These are phyloP conservation scores for Linderniella brevidens DNA, from an alignment of 257 asterid genomes.

Conservation along the genomic window DNA sequence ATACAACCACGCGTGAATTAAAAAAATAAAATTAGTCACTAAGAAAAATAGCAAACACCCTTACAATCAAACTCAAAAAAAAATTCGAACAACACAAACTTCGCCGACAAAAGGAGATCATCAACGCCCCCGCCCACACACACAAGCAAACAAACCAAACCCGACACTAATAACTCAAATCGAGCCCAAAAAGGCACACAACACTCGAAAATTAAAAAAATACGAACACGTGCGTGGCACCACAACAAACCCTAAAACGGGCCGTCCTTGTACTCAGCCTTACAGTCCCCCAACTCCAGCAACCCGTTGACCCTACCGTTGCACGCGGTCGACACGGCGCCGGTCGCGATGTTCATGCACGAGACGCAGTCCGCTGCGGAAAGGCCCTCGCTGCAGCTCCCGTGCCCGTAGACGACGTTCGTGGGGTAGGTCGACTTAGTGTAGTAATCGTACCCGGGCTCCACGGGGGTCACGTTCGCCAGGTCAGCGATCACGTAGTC, in stretches of 20 bases:
- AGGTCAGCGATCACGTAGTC: slow-evolving; percentile 7
- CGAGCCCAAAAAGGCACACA: too few relatives aligned
- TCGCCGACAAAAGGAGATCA: too few relatives aligned
- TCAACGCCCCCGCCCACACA: too few relatives aligned
- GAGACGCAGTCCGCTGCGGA: slow-evolving; percentile 3
- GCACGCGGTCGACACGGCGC: background rate
- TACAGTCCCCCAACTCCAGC: slow-evolving; percentile 4
- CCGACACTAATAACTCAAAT: too few relatives aligned
- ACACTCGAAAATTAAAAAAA: too few relatives aligned
- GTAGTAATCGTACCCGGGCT: slow-evolving; percentile 2
- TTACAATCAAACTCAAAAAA: too few relatives aligned
- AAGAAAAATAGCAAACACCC: too few relatives aligned
- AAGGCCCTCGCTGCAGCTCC: slow-evolving; percentile 3
- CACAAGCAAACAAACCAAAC: too few relatives aligned
- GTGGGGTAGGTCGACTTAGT: slow-evolving; percentile 9
- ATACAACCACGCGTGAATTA: too few relatives aligned
- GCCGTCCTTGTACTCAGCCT: slow-evolving; percentile 3
- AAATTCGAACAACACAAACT: too few relatives aligned
- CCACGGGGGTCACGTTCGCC: slow-evolving; percentile 7
- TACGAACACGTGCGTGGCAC: too few relatives aligned
- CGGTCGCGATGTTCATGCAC: slow-evolving; percentile 2
- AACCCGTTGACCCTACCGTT: background rate
- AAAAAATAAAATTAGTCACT: too few relatives aligned
- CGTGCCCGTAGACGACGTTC: slow-evolving; percentile 7
- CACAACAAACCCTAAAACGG: background rate